Percentiles rank a stretch among this genome's conserved stretches.
Conservation (phyloP, 1,284 basidiomycete genomes). For the Moesziomyces aphidis region DNA sequence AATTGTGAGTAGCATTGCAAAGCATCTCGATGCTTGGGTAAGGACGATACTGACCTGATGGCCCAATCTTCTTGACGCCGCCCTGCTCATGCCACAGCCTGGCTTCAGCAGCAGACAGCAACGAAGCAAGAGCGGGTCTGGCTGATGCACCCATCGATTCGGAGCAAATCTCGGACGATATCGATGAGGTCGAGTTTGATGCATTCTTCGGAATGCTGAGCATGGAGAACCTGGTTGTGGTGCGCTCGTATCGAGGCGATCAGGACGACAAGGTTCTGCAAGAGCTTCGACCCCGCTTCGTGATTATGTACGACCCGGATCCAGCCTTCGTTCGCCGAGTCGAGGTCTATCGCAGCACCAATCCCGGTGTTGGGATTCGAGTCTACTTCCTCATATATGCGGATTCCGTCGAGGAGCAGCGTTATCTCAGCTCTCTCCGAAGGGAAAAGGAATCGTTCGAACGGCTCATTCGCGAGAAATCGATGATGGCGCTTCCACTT, state of each 20-base stretch:
- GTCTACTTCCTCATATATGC: conserved; percentile 96
- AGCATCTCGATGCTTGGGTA: neutral
- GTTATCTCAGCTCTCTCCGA: conserved; percentile 87
- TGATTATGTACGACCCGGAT: conserved; percentile 91
- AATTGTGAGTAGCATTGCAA: conserved; percentile 72
- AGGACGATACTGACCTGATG: neutral
- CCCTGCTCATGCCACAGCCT: conserved; percentile 8
- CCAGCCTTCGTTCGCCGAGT: conserved; percentile 91
- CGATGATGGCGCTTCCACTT: conserved; percentile 92
- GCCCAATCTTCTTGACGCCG: neutral
- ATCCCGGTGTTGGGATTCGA: conserved; percentile 82
- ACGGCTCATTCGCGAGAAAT: conserved; percentile 88
- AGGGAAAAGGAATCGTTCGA: conserved; percentile 96
- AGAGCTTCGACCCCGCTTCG: conserved; percentile 88
- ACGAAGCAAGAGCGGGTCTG: conserved; percentile 8
- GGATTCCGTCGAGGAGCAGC: conserved; percentile 93
- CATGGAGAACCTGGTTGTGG: conserved; percentile 83
- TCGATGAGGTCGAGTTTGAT: conserved; percentile 69
- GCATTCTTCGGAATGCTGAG: conserved; percentile 83
- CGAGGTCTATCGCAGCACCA: conserved; percentile 89
- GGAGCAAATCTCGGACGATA: conserved; percentile 30
- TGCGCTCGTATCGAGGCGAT: conserved; percentile 90
- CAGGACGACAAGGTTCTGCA: conserved; percentile 88
- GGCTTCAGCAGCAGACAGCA: conserved; percentile 12
- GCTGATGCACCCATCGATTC: conserved; percentile 7